Evolutionary conservation across 1,284 basidiomycete genomes (phyloP), one percentile per base, ranked within the genome.

Genomic region (Pseudozyma thailandica): DNA sequence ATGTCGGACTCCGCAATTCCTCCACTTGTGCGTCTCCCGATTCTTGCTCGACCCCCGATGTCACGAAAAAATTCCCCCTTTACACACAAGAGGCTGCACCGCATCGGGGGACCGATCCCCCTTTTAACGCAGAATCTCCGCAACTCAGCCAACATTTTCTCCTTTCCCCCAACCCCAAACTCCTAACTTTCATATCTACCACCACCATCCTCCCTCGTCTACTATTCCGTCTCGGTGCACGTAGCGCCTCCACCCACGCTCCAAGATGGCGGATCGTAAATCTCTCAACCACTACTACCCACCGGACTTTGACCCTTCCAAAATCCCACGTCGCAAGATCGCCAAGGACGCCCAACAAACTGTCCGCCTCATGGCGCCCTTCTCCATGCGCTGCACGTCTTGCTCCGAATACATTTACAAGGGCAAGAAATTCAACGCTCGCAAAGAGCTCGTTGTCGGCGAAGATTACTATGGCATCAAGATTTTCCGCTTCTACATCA

Each of bases 381-480:
- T 96, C 84, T 94, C 92, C 15, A 99, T 99, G 95, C 79, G 84
- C n/a, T 85, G 85, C 78, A 84, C 82, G 80, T 91, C 92, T 12
- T 98, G 95, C 79, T 95, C 94, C 56, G 96, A 98, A 84, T 98
- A 97, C 83, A 92, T 98, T 44, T 86, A 87, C 79, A 87, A 97
- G 83, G 96, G 95, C 43, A 98, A 98, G 86, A 99, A 98, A 85
- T 98, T 99, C 87, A 98, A 99, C 77, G 96, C 96, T 2, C 88
- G 95, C 49, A 98, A 99, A 83, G 96, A 98, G 86, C 96, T 94
- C 0, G 96, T 96, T 15, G 90, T 93, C 7, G 93, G 92, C 1
- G 94, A 98, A 83, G 93, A 95, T 76, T 99, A 99, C 82, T 93
- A 93, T 85, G 94, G 94, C 13, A 97, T 99, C 86, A 96, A 96